Evolutionary conservation across 352 stramenopile genomes (phyloP).

Genomic region (Salisapilia sapeloensis): DNA sequence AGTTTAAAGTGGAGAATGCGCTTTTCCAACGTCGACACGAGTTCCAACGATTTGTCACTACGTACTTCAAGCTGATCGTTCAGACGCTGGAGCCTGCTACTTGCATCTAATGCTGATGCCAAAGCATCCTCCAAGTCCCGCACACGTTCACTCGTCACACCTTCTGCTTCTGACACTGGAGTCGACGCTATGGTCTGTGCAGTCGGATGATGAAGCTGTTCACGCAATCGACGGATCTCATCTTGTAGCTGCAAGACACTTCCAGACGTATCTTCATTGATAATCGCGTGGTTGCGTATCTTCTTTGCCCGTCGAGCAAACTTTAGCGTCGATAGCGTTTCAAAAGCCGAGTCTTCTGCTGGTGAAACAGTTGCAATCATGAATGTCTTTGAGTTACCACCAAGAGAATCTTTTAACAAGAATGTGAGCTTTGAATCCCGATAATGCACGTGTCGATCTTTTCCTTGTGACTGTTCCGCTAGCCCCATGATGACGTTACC

Average conservation of each 20-base stretch:
- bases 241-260: constrained; percentile 47
- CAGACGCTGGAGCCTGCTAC: constrained; percentile 24
- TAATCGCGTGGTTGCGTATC: constrained; percentile 71
- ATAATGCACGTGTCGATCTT: constrained; percentile 72
- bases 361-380: constrained; percentile 76
- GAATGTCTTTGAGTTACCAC: constrained; percentile 77
- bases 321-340: constrained; percentile 73
- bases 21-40: constrained; percentile 39
- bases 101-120: constrained; percentile 36
- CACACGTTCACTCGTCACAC: constrained; percentile 13
- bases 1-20: constrained; percentile 38
- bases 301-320: constrained; percentile 74
- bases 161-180: not conserved
- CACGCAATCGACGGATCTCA: constrained; percentile 42
- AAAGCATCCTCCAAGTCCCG: constrained; percentile 50
- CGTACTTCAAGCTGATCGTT: constrained; percentile 34
- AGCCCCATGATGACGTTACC: constrained; percentile 90
- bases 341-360: constrained; percentile 67
- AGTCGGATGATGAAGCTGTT: constrained; percentile 25
- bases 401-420: constrained; percentile 67
- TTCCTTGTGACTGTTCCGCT: constrained; percentile 61
- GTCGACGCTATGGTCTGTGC: not conserved
- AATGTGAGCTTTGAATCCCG: constrained; percentile 78
- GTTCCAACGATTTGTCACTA: constrained; percentile 26
- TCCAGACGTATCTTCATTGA: constrained; percentile 67